phyloP scores from a whole-genome alignment of 1,284 basidiomycete species.

The Tremellales sp. region DNA sequence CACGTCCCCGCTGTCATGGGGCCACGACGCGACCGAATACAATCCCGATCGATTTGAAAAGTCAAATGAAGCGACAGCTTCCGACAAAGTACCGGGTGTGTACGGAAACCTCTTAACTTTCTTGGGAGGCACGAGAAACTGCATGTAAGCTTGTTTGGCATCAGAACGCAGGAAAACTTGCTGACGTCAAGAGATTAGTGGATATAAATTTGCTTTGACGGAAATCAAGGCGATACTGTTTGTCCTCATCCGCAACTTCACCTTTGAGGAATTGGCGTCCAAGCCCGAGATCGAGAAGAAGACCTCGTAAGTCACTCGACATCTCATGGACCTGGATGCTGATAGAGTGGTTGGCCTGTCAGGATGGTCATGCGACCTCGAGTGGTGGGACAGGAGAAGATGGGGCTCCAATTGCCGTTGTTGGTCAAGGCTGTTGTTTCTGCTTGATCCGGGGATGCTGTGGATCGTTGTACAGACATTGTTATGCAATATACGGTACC shows the following conservation, averaged over 20 bases:
- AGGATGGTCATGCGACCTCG: constrained; percentile 47
- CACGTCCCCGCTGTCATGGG: constrained; percentile 60
- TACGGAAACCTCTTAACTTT: constrained; percentile 66
- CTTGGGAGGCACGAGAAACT: constrained; percentile 62
- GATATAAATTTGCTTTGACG: constrained; percentile 64
- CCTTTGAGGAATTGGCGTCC: constrained; percentile 53
- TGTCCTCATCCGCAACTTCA: constrained; percentile 56
- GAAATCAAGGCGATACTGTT: constrained; percentile 64
- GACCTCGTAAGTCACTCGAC: constrained; percentile 27
- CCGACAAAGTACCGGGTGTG: constrained; percentile 57
- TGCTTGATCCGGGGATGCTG: neutral
- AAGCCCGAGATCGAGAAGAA: constrained; percentile 35
- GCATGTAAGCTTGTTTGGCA: constrained; percentile 50
- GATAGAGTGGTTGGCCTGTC: neutral
- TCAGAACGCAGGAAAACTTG: neutral
- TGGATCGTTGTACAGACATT: too few species aligned
- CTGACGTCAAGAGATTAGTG: constrained; percentile 30
- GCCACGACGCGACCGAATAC: constrained; percentile 63
- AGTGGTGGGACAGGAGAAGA: constrained; percentile 39
- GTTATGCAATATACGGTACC: too few species aligned
- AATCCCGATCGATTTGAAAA: constrained; percentile 40
- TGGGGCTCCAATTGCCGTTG: constrained; percentile 46
- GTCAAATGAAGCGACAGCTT: constrained; percentile 25
- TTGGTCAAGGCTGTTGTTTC: constrained; percentile 27
- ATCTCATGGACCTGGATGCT: neutral